These are phyloP conservation scores for Eucalyptus cloeziana DNA, from an alignment of 345 rosid genomes.

Conservation along the genomic window DNA sequence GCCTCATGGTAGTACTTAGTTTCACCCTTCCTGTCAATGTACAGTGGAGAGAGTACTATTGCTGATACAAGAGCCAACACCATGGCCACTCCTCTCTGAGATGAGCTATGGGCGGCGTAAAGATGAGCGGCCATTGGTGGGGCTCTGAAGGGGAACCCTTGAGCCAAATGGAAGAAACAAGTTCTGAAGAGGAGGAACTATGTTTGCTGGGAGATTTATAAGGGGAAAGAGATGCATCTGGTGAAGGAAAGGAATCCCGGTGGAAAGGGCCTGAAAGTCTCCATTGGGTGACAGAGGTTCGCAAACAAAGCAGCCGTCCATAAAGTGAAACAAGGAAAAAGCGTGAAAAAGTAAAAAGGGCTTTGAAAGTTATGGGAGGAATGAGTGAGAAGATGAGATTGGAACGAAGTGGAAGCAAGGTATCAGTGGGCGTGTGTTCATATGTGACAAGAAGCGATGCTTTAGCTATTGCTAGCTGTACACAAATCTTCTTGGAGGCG, in stretches of 20 bases:
- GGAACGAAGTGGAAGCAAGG: neutral
- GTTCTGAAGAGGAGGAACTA: neutral
- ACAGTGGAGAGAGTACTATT: conserved; percentile 33
- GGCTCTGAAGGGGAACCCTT: neutral
- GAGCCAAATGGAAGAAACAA: neutral
- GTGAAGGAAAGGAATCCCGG: conserved; percentile 10
- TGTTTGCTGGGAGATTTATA: conserved; percentile 1
- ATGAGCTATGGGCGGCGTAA: conserved; percentile 7
- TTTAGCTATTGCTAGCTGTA: neutral
- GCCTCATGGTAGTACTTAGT: conserved; percentile 2
- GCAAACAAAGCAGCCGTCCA: conserved; percentile 17
- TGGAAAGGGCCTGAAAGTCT: conserved; percentile 1
- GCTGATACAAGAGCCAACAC: conserved; percentile 42
- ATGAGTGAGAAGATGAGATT: neutral
- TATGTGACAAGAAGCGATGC: neutral
- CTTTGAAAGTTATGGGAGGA: neutral
- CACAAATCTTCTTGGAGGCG: neutral
- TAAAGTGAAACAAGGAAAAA: conserved; percentile 11
- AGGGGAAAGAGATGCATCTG: neutral
- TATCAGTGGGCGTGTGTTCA: neutral
- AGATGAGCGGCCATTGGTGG: conserved; percentile 15
- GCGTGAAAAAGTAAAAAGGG: neutral
- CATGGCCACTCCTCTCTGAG: conserved; percentile 50
- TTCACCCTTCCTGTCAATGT: conserved; percentile 7
- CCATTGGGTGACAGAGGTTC: conserved; percentile 1